Evolutionary conservation across 2,329 filamentous ascomycete genomes (phyloP).

Genomic region (Nannizziopsis arthrosporioides): DNA sequence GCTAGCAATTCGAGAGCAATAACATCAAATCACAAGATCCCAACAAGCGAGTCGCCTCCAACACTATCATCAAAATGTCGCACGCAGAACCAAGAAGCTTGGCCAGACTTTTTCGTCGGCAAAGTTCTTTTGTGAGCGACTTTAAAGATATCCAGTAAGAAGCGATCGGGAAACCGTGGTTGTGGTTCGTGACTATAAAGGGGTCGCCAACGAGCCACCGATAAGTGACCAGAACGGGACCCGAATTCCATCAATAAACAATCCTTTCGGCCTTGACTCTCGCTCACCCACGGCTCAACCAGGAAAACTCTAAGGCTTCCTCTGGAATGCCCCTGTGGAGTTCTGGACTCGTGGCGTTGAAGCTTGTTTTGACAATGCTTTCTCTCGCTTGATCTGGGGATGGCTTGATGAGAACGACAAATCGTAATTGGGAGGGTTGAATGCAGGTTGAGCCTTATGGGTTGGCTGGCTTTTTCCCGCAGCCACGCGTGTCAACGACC

Average conservation of each 20-base stretch:
- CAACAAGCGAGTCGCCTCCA: not conserved
- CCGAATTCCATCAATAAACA: too few relatives aligned
- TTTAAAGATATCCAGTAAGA: too few relatives aligned
- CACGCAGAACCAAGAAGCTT: not conserved
- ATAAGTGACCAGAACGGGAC: too few relatives aligned
- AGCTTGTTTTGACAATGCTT: conserved; percentile 3
- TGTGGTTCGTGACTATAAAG: too few relatives aligned
- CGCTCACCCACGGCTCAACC: not conserved
- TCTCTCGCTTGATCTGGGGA: not conserved
- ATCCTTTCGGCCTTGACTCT: not conserved
- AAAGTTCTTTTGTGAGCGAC: too few relatives aligned
- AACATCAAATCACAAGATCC: not conserved
- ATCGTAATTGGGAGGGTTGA: too few relatives aligned
- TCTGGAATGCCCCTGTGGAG: conserved; percentile 1
- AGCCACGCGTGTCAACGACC: too few relatives aligned
- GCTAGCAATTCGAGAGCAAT: not conserved
- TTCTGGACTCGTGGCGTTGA: not conserved
- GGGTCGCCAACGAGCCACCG: too few relatives aligned
- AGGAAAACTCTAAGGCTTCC: not conserved
- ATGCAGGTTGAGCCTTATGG: too few relatives aligned
- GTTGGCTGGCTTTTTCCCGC: too few relatives aligned
- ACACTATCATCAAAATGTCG: not conserved
- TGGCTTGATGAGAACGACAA: too few relatives aligned
- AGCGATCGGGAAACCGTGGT: too few relatives aligned
- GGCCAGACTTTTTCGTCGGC: not conserved